These are phyloP conservation scores for Fusarium metavorans DNA, from an alignment of 2,329 filamentous ascomycete genomes.

Conservation along the genomic window DNA sequence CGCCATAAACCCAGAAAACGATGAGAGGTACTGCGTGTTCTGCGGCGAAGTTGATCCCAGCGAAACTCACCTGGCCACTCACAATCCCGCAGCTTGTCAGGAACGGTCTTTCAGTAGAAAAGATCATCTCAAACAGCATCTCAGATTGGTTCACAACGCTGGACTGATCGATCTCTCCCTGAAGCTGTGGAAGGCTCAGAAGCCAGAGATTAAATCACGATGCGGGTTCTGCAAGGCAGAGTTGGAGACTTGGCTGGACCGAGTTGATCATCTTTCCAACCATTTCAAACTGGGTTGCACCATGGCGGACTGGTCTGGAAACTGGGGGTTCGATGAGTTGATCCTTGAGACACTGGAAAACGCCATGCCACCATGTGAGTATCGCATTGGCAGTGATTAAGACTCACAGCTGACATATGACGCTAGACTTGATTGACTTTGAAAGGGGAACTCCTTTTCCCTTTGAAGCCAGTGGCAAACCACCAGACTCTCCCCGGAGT, in stretches of 20 bases:
- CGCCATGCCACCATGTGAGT: constrained; percentile 55
- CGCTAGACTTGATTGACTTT: constrained; percentile 34
- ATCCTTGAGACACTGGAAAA: constrained; percentile 54
- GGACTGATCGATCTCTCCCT: constrained; percentile 47
- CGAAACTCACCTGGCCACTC: constrained; percentile 48
- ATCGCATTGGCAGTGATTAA: fast-evolving
- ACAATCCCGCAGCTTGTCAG: constrained; percentile 59
- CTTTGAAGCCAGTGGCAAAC: constrained; percentile 26
- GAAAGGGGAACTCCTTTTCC: constrained; percentile 36
- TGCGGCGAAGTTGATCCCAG: constrained; percentile 50
- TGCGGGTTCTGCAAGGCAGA: constrained; percentile 56
- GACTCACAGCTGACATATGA: fast-evolving
- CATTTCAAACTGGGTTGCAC: constrained; percentile 56
- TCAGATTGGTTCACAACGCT: constrained; percentile 55
- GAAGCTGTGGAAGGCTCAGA: constrained; percentile 52
- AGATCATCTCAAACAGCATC: constrained; percentile 57
- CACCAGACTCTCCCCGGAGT: constrained; percentile 33
- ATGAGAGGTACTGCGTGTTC: constrained; percentile 49
- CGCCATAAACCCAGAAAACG: constrained; percentile 51
- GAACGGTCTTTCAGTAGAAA: constrained; percentile 60
- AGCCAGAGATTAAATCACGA: constrained; percentile 51
- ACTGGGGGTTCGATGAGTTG: constrained; percentile 56
- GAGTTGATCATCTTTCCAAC: constrained; percentile 54
- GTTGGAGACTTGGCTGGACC: constrained; percentile 52
- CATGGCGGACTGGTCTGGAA: constrained; percentile 58